Percentiles rank a stretch among this genome's conserved stretches.
These are phyloP conservation scores for Strigomonas oncopelti DNA, from an alignment of 208 protist genomes.

Conservation along the genomic window DNA sequence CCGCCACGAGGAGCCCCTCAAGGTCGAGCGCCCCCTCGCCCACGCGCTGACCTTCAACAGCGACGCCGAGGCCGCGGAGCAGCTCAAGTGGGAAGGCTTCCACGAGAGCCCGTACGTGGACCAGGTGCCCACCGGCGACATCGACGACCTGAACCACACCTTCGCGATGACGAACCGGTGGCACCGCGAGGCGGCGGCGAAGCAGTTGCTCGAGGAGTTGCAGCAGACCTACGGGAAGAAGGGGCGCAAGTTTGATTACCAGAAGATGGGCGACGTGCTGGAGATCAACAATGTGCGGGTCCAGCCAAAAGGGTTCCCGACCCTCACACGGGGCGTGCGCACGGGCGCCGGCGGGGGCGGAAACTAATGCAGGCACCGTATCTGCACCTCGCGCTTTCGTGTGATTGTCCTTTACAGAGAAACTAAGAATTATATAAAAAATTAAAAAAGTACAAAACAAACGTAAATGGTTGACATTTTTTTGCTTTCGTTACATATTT, in stretches of 20 bases:
- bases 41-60: constrained; percentile 85
- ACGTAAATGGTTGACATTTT: neutral
- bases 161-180: constrained; percentile 83
- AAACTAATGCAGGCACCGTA: too few species aligned
- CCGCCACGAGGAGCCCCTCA: constrained; percentile 50
- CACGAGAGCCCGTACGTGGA: constrained; percentile 81
- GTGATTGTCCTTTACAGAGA: neutral
- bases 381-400: neutral
- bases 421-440: neutral
- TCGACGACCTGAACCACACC: constrained; percentile 79
- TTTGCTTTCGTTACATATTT: neutral
- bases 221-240: constrained; percentile 77
- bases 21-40: constrained; percentile 77
- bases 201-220: constrained; percentile 84
- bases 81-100: constrained; percentile 89
- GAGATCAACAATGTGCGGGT: constrained; percentile 89
- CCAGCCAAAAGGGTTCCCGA: constrained; percentile 86
- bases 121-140: constrained; percentile 75
- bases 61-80: constrained; percentile 80
- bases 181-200: constrained; percentile 86
- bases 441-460: constrained; percentile 1
- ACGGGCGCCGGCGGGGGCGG: constrained; percentile 14
- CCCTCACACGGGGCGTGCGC: constrained; percentile 64
- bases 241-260: constrained; percentile 78
- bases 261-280: constrained; percentile 89